phyloP scores from a whole-genome alignment of 192 early-diverging fungal species.

The Entomortierella beljakovae region DNA sequence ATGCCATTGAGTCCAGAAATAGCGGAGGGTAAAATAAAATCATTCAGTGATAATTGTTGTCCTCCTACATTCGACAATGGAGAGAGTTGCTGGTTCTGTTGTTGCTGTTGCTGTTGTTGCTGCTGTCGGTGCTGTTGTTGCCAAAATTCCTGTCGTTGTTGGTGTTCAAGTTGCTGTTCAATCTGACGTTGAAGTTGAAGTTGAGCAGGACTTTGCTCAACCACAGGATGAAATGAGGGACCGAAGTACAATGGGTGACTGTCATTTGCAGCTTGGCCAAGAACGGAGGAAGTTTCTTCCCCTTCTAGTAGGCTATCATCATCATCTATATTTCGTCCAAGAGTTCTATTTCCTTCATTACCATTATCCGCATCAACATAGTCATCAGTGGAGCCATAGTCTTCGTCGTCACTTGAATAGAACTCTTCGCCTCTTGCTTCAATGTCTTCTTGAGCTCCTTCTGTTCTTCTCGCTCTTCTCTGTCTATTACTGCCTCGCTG shows the following conservation, averaged over 20 bases:
- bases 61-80: conserved; percentile 7
- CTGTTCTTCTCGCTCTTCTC: not conserved
- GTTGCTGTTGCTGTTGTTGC: conserved; percentile 28
- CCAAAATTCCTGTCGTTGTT: conserved; percentile 45
- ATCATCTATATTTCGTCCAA: conserved; percentile 2
- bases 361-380: conserved; percentile 15
- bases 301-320: conserved; percentile 25
- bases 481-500: conserved; percentile 7
- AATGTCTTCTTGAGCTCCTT: not conserved
- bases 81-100: conserved; percentile 20
- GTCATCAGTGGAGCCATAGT: conserved; percentile 17
- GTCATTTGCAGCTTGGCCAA: conserved; percentile 14
- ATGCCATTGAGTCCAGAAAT: conserved; percentile 39
- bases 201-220: conserved; percentile 47
- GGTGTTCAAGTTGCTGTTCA: conserved; percentile 52
- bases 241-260: conserved; percentile 48
- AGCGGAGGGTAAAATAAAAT: conserved; percentile 45
- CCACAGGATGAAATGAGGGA: conserved; percentile 47
- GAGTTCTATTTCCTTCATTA: not conserved
- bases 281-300: not conserved
- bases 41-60: conserved; percentile 28
- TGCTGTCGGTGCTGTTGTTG: conserved; percentile 40
- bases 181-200: conserved; percentile 47
- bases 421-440: conserved; percentile 15
- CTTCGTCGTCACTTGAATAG: conserved; percentile 11